A percentile compares a stretch with the other conserved stretches of the same genome.
Conservation (phyloP, 2,329 filamentous ascomycete species). For the Fusarium mundagurra region DNA sequence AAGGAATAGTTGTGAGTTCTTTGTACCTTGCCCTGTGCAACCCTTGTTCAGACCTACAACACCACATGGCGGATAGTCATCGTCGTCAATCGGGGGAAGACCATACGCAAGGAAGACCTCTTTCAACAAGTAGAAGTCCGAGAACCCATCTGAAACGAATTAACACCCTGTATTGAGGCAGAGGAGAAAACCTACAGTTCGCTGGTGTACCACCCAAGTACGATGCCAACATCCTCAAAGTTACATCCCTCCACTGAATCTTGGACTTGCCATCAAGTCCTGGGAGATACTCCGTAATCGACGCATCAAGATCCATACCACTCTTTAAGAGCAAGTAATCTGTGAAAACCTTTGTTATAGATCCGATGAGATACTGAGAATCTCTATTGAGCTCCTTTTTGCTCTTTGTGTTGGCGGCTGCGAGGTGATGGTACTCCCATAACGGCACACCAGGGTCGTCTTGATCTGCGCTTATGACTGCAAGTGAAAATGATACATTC, state of each 20-base stretch:
- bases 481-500: constrained; percentile 53
- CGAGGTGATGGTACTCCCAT: constrained; percentile 56
- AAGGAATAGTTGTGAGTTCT: not conserved
- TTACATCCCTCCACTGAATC: constrained; percentile 51
- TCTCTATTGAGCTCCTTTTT: constrained; percentile 46
- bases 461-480: constrained; percentile 47
- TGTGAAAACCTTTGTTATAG: constrained; percentile 52
- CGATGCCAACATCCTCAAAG: constrained; percentile 49
- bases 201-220: constrained; percentile 50
- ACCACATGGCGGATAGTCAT: constrained; percentile 50
- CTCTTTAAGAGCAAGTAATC: constrained; percentile 50
- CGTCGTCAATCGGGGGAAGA: constrained; percentile 48
- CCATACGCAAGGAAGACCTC: constrained; percentile 48
- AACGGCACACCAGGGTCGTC: constrained; percentile 41
- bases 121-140: constrained; percentile 50
- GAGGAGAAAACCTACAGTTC: constrained; percentile 45
- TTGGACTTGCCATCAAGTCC: constrained; percentile 40
- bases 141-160: constrained; percentile 37
- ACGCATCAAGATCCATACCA: constrained; percentile 46
- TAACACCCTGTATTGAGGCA: fast-evolving
- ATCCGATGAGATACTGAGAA: constrained; percentile 55
- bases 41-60: constrained; percentile 47
- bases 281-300: constrained; percentile 50
- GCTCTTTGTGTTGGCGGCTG: constrained; percentile 47
- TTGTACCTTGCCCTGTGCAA: constrained; percentile 48